Conservation (phyloP, 139 green algal genomes). For the Mychonastes homosphaera region DNA sequence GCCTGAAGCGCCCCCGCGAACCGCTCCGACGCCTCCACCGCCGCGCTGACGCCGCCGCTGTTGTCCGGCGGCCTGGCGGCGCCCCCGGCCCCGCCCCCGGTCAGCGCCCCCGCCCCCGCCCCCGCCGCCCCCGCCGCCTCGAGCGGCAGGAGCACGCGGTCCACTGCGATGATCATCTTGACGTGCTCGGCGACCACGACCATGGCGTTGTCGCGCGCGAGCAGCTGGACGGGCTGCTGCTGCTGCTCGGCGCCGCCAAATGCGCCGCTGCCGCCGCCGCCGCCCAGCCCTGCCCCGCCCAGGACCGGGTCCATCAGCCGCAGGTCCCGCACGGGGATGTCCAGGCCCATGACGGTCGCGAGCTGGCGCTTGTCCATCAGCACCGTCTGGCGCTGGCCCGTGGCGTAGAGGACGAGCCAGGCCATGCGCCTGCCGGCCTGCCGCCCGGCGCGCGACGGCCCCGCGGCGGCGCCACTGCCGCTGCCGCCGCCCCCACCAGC, state of each 20-base stretch:
- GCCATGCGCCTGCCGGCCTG: conserved; percentile 31
- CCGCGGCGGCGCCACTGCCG: no score
- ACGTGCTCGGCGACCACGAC: conserved; percentile 70
- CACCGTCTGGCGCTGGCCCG: conserved; percentile 29
- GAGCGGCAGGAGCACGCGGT: conserved; percentile 28
- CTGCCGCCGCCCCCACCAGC: no score
- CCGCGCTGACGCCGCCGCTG: no score
- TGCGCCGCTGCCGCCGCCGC: background rate
- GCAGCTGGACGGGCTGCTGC: conserved; percentile 35
- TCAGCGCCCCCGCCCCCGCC: background rate
- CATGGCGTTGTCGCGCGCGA: conserved; percentile 72
- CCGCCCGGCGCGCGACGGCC: no score
- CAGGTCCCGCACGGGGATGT: conserved; percentile 76
- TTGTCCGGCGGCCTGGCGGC: background rate
- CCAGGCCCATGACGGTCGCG: conserved; percentile 43
- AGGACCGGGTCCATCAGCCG: conserved; percentile 61
- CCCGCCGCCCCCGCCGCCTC: background rate
- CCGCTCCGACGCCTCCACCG: no score
- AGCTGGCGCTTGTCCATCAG: conserved; percentile 68
- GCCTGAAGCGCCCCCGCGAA: no score
- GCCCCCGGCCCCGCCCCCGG: conserved; percentile 4
- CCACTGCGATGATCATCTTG: conserved; percentile 60
- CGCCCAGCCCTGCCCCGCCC: background rate
- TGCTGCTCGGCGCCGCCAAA: conserved; percentile 12
- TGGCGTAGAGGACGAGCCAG: conserved; percentile 45